These are phyloP conservation scores for Actinomortierella wolfii DNA, from an alignment of 371 early-diverging fungal species.

Conservation along the genomic window DNA sequence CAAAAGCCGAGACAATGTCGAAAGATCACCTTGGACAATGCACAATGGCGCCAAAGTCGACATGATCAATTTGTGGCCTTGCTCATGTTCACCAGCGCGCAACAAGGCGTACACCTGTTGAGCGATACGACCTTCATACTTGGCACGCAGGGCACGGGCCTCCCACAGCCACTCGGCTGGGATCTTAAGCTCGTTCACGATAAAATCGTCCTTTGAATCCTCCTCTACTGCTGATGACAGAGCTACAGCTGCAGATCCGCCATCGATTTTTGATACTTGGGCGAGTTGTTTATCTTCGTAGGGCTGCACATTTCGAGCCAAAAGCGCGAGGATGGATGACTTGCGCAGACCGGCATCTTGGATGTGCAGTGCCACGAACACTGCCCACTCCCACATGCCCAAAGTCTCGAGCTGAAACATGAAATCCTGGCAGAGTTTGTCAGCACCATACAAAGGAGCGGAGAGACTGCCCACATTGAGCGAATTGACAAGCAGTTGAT, in stretches of 20 bases:
- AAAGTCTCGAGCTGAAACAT: constrained; percentile 64
- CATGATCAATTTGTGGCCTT: constrained; percentile 51
- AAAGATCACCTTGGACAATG: constrained; percentile 47
- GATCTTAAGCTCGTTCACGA: constrained; percentile 52
- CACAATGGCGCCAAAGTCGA: constrained; percentile 52
- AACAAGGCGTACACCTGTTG: constrained; percentile 58
- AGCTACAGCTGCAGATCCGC: not conserved
- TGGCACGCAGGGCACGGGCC: constrained; percentile 64
- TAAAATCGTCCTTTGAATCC: constrained; percentile 45
- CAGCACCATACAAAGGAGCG: constrained; percentile 36
- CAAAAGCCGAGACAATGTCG: constrained; percentile 18
- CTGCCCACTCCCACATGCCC: constrained; percentile 77
- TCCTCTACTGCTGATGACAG: constrained; percentile 1
- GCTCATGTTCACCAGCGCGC: constrained; percentile 42
- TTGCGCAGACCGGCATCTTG: constrained; percentile 14
- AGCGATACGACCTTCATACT: constrained; percentile 55
- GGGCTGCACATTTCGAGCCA: constrained; percentile 21
- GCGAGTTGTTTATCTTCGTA: no score
- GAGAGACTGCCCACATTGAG: constrained; percentile 52
- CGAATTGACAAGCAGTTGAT: constrained; percentile 56
- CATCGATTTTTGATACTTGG: not conserved
- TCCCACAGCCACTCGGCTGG: constrained; percentile 66
- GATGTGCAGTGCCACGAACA: constrained; percentile 52
- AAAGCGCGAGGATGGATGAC: constrained; percentile 8
- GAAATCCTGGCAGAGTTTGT: constrained; percentile 55